Evolutionary conservation across 345 rosid genomes (phyloP), one percentile per base, ranked within the genome.

Genomic region (Balakata baccata): DNA sequence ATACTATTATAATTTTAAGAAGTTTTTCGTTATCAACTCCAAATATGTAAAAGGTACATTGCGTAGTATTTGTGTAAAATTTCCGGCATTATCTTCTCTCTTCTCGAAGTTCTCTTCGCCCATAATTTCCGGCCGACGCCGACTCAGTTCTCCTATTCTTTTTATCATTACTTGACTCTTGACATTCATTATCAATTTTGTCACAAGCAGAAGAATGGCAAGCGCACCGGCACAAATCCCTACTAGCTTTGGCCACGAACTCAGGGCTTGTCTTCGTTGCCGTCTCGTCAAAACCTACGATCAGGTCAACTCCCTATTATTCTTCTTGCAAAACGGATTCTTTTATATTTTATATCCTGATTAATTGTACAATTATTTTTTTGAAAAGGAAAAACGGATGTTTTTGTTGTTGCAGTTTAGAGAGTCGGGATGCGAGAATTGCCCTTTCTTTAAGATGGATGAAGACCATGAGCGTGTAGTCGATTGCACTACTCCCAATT

Each of bases 281-380:
- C 97, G 93, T 12, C 98, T 92, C 56, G 90, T 92, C 78, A 92
- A 92, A 78, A 92, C 97, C 77, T 90, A 89, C 73, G 95, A 92
- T 73, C 95, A 92, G 95, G 94, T 89, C 23, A 0, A 10, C 49
- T 72, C n/a, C 47, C 23, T 25, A 10, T 9, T 20, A 5, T 13
- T 45, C 29, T 25, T 25, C 29, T 71, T 38, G 34, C 34, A 29
- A 29, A 1, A 29, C 2, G 34, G 34, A 29, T 29, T 29, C 34
- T 29, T 29, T 2, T 29, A 2, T n/a, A 29, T 2, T 57, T 51
- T 16, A 13, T 59, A 29, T 65, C 63, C 6, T 58, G 1, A 58
- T 23, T 58, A 23, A 20, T 23, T 9, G 3, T 18, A 18, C 25
- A 6, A 54, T 3, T 17, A 12, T 17, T 51, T 54, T 72, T 60